Conservation (phyloP, 306 rosid genomes). For the Alnus glutinosa region DNA sequence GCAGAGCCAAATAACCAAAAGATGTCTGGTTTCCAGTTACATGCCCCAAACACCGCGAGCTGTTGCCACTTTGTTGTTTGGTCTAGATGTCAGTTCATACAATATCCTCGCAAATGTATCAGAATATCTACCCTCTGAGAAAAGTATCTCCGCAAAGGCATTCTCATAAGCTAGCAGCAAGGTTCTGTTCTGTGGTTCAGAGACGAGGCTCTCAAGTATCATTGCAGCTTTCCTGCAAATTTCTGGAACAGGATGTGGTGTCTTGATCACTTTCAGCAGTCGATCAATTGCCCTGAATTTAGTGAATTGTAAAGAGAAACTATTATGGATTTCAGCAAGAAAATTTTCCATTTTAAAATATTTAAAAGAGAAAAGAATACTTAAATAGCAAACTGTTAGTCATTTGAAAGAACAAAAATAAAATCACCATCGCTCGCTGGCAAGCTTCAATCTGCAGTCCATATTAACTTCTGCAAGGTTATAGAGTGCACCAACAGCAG, state of each 20-base stretch:
- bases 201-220: constrained; percentile 90
- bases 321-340: background rate
- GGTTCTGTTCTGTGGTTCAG: constrained; percentile 88
- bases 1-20: background rate
- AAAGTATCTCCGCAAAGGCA: constrained; percentile 90
- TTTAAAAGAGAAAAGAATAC: background rate
- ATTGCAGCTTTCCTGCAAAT: constrained; percentile 94
- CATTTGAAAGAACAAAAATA: constrained; percentile 7
- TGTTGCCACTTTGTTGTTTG: constrained; percentile 71
- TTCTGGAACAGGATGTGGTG: constrained; percentile 90
- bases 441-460: constrained; percentile 96
- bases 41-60: constrained; percentile 99
- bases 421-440: constrained; percentile 90
- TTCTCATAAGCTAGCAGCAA: constrained; percentile 84
- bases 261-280: constrained; percentile 75
- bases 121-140: constrained; percentile 71
- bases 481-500: constrained; percentile 94
- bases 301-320: background rate
- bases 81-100: constrained; percentile 88
- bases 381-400: background rate
- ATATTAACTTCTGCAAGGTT: constrained; percentile 96
- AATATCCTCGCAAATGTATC: constrained; percentile 91
- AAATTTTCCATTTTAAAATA: background rate
- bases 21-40: constrained; percentile 38
- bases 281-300: constrained; percentile 90